Base-by-base conservation (phyloP, 441 rosid genomes). In the Gossypium laxum region DNA sequence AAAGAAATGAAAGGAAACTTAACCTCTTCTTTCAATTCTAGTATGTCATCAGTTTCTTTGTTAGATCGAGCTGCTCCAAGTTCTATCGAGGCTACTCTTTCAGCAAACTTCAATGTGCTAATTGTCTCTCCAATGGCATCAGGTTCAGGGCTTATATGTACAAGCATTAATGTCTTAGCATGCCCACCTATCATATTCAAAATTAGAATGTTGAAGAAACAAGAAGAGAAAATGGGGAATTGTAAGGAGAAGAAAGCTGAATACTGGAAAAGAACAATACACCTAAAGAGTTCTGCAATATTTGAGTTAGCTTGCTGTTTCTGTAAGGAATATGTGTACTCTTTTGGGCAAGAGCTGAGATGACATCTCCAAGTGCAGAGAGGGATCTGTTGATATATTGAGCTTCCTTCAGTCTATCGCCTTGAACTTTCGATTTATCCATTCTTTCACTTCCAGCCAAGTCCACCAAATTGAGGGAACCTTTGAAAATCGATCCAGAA, bases 371-470 rank as follows among this genome's bases (percentile, higher is more conserved):
- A 21, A 93, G 82, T 0, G 98, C 97, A n/a, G 98, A 93, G 54
- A 93, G 88, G 0, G 98, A 93, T 72, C 89, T 84, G 64, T 93
- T 93, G 64, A 93, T 93, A 68, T 93, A 86, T 70, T 93, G 98
- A 74, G 98, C 96, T 86, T 93, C 98, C 82, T 92, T 93, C 77
- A 93, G 78, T 80, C 98, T 87, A 63, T 93, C 97, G 1, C 97
- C 98, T 3, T 84, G 90, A 17, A 96, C 97, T 85, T 91, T 97
- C 0, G 96, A 93, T 82, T 91, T 91, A 68, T 91, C 97, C 8
- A 91, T 97, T 81, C 98, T 86, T 77, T 93, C 98, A 76, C 98
- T 93, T 67, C 98, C 98, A 68, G 98, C 98, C 74, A 93, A 85
- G 80, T 93, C 98, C 75, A 93, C 98, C 71, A 93, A 77, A 79